Evolutionary conservation across 305 asterid genomes (phyloP).

Genomic region (Fraxinus platypoda): DNA sequence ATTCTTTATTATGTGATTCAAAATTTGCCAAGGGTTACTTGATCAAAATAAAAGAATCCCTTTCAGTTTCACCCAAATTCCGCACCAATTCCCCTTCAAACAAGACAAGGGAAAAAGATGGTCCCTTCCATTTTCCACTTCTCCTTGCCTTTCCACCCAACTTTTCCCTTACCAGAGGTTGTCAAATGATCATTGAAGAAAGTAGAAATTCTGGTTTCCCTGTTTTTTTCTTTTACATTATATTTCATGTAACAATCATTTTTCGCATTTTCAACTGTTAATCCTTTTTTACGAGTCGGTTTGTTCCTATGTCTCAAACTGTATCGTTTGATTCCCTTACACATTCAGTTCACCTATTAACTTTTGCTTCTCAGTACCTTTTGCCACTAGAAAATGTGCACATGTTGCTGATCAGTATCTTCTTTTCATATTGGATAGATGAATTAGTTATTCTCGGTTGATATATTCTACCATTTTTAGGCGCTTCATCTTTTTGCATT

Average conservation of each 20-base stretch:
- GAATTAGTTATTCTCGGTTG: not conserved
- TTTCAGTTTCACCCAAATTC: not conserved
- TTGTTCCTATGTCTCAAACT: not conserved
- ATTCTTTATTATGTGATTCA: not conserved
- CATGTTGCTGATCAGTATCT: not conserved
- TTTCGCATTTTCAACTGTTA: not conserved
- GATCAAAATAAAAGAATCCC: not conserved
- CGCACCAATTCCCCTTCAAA: not conserved
- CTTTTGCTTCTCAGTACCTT: not conserved
- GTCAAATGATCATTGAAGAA: not conserved
- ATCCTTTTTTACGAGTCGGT: not conserved
- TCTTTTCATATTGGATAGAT: not conserved
- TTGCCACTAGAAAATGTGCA: not conserved
- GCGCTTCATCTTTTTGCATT: constrained; percentile 12
- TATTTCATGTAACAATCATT: not conserved
- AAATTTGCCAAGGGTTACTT: not conserved
- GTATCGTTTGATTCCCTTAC: not conserved
- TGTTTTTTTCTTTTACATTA: not conserved
- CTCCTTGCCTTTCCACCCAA: not conserved
- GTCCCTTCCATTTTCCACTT: not conserved
- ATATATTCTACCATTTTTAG: not conserved
- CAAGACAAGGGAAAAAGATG: not conserved
- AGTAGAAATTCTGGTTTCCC: not conserved
- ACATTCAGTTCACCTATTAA: not conserved
- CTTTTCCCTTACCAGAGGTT: not conserved